A percentile compares a stretch with the other conserved stretches of the same genome.
Evolutionary conservation across 495 filamentous ascomycete species (phyloP).

Genomic region (Trichoderma orchidacearum): DNA sequence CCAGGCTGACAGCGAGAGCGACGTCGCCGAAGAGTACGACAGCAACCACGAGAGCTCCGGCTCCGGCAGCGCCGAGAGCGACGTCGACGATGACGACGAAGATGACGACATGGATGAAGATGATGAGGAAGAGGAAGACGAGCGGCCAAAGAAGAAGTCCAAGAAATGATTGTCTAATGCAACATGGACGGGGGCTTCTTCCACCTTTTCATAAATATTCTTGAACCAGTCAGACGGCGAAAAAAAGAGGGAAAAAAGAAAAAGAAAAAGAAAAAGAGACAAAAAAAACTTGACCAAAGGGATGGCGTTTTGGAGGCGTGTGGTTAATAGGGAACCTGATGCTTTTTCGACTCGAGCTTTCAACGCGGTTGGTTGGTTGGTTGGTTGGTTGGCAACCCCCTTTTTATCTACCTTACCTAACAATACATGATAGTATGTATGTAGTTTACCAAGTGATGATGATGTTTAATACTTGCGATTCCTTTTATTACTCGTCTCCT

Average conservation of each 20-base stretch:
- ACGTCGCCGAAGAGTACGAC: conserved; percentile 95
- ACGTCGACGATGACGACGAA: conserved; percentile 18
- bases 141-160: conserved; percentile 36
- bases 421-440: no score
- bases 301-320: neutral
- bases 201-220: no score
- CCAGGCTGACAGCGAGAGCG: conserved; percentile 75
- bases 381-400: no score
- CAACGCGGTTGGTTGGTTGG: no score
- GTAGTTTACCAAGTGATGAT: no score
- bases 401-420: no score
- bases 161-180: conserved; percentile 17
- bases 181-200: no score
- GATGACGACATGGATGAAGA: conserved; percentile 12
- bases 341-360: neutral
- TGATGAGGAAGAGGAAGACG: conserved; percentile 15
- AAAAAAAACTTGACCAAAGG: neutral
- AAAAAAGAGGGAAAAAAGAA: neutral
- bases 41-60: conserved; percentile 78
- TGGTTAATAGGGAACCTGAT: neutral
- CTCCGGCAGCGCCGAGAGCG: conserved; percentile 46
- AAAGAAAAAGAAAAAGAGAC: neutral
- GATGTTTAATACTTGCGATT: no score
- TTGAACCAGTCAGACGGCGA: no score
- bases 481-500: no score